Base-by-base conservation (phyloP, 495 filamentous ascomycete species). In the Annulohypoxylon nitens region DNA sequence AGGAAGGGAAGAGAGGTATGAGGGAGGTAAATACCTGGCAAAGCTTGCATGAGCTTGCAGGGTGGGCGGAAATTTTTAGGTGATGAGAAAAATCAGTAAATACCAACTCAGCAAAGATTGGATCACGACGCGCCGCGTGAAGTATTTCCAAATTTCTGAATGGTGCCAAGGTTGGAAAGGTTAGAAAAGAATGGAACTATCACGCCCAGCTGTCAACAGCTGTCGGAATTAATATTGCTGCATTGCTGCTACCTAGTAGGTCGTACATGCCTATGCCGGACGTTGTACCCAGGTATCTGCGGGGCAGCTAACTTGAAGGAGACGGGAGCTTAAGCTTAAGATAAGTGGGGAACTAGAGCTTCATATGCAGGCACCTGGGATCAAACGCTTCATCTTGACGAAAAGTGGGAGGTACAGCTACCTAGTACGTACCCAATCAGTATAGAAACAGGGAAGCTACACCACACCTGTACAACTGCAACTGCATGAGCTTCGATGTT, bases 41-140 rank as follows among this genome's bases (percentile, higher is more conserved):
- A 47, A 47, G 43, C 48, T 51, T 25, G 50, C 23, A 33, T 30
- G 36, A 36, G 51, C 57, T 51, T 60, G 65, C 34, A 58, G 61
- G 36, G 43, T 61, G 36, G 57, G 23, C 61, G 45, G 62, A 64
- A 63, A 48, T 67, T 66, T 67, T 67, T 25, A 26, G 39, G 47
- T 61, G 57, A 36, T 48, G 33, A 16, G 68, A 26, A 70, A 75
- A 67, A 36, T 48, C 43, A 16, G 68, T 36, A 70, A 75, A 67
- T 67, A 71, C 34, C 50, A 55, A 30, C 54, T 30, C 18, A 57
- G 25, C 30, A 33, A 57, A 58, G 54, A 47, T 50, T 51, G 65
- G 50, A 53, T 75, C 72, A 70, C 67, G 72, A 70, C 72, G 72
- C 72, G 72, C 50, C 72, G 72, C 72, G 72, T 75, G 34, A 41